These are phyloP conservation scores for Colletotrichum higginsianum DNA, from an alignment of 2,329 filamentous ascomycete genomes.

Conservation along the genomic window DNA sequence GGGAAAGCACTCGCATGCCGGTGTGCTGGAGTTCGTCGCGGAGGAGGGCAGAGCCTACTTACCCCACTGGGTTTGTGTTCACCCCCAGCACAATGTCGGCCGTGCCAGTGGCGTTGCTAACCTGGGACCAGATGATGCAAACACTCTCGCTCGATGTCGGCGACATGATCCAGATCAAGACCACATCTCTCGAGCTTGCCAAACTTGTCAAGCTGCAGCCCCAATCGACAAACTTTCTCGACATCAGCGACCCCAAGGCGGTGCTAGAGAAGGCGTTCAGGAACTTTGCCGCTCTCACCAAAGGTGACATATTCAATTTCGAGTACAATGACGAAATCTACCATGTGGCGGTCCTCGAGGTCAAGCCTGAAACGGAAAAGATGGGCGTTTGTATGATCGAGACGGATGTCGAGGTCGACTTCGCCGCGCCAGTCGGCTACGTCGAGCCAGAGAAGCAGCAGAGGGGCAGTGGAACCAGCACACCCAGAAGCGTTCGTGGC, in stretches of 20 bases:
- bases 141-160: conserved; percentile 90
- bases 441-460: conserved; percentile 82
- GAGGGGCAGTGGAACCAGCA: conserved; percentile 83
- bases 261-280: conserved; percentile 97
- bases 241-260: conserved; percentile 97
- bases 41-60: conserved; percentile 98
- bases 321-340: conserved; percentile 96
- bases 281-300: conserved; percentile 93
- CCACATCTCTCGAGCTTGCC: conserved; percentile 91
- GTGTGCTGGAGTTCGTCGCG: conserved; percentile 96
- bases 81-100: background rate
- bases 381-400: conserved; percentile 95
- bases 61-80: conserved; percentile 84
- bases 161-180: conserved; percentile 95
- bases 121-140: conserved; percentile 83
- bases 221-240: conserved; percentile 92
- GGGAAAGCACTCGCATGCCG: conserved; percentile 87
- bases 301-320: conserved; percentile 96
- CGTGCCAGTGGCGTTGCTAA: background rate
- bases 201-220: conserved; percentile 97
- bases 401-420: conserved; percentile 96
- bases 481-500: conserved; percentile 78
- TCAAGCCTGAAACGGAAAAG: conserved; percentile 86
- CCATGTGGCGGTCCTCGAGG: conserved; percentile 92
- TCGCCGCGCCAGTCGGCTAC: conserved; percentile 93